A percentile compares a stretch with the other conserved stretches of the same genome.
Conservation (phyloP, 805 yeast genomes). For the Ogataea pilisensis region DNA sequence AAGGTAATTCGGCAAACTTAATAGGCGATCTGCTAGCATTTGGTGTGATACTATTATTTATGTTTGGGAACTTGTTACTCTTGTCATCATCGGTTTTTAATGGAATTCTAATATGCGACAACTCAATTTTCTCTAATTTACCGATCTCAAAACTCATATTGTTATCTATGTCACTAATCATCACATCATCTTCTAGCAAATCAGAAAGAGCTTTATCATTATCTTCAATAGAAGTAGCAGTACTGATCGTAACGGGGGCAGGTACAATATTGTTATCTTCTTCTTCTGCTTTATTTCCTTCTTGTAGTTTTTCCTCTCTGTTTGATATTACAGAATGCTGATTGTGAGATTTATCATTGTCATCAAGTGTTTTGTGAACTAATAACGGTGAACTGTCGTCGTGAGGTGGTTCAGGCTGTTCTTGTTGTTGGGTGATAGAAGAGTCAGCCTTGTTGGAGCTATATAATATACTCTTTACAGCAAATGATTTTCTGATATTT, state of each 20-base stretch:
- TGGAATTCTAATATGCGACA: constrained; percentile 23
- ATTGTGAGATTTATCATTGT: too few relatives aligned
- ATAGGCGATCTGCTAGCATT: constrained; percentile 26
- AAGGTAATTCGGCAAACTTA: constrained; percentile 31
- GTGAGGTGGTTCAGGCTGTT: too few relatives aligned
- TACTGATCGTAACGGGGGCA: too few relatives aligned
- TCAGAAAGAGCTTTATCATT: background rate
- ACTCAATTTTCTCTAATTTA: constrained; percentile 28
- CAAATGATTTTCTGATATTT: constrained; percentile 30
- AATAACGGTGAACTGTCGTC: too few relatives aligned
- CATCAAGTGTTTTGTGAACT: background rate
- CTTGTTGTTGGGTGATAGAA: too few relatives aligned
- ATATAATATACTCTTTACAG: constrained; percentile 12
- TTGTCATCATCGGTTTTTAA: constrained; percentile 13
- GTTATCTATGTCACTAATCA: constrained; percentile 3
- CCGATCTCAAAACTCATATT: constrained; percentile 20
- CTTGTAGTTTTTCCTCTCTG: background rate
- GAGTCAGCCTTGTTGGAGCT: too few relatives aligned
- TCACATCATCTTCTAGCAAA: background rate
- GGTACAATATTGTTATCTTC: background rate
- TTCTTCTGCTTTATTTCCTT: background rate
- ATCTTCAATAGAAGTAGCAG: background rate
- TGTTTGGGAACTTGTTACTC: constrained; percentile 11
- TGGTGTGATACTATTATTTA: constrained; percentile 21
- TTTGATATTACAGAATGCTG: background rate